Evolutionary conservation across 176 grass and related monocot genomes (phyloP), one percentile per base, ranked within the genome.

Genomic region (Lolium perenne): DNA sequence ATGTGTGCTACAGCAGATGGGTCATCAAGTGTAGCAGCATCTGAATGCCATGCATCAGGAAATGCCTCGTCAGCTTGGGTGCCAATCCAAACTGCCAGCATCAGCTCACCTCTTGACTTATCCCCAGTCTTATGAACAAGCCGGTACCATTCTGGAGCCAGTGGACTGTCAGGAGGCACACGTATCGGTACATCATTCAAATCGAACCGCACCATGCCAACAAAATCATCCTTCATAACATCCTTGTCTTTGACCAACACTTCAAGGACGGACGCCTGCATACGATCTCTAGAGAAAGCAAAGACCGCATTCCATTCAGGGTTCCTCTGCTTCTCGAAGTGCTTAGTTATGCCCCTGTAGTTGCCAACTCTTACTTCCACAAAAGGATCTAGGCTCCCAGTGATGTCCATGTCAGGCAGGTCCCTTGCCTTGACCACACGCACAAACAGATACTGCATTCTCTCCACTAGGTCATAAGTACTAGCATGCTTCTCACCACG

Each of bases 81-180:
- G 48, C 97, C 97, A n/a, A 99, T 88, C 97, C 97, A 99, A 85
- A 99, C 94, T 53, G 97, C 97, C 86, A 99, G 92, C 97, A 99
- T 99, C 76, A 99, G 82, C 62, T 99, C 97, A 51, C 94, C 97
- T 86, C 87, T 99, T 57, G 67, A 88, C 85, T 87, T 99, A 40
- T 90, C 92, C 16, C 94, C 92, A 40, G 62, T 88, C 88, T 99
- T 99, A 66, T 88, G 68, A 68, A 89, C 90, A 62, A 99, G 94
- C 35, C 92, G 90, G 83, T 94, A 99, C 97, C 97, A 99, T 86
- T 99, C 97, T 29, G 97, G 97, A 46, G 97, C 97, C 51, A 99
- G 81, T 75, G 97, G 97, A 25, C 97, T 96, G 74, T 99, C 94
- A 76, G 97, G 97, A 13, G 94, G 94, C 48, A 99, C 97, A 48